Base-by-base conservation (phyloP, 192 early-diverging fungal genomes). In the Coemansia sp. region DNA sequence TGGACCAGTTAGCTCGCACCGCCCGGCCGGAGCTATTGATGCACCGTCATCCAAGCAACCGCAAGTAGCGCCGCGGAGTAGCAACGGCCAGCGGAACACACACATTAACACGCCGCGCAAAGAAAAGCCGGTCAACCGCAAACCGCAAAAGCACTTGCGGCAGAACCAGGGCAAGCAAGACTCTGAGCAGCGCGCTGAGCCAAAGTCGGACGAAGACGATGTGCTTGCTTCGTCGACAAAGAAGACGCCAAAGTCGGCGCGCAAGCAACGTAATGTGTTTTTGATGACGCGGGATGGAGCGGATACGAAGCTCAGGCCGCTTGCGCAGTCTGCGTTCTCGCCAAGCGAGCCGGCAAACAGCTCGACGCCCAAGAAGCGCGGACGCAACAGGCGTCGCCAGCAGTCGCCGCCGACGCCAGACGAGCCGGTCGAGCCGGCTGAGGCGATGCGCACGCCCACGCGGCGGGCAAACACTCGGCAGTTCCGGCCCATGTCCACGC, bases 351-450 rank as follows among this genome's bases (percentile, higher is more conserved):
- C 12, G 51, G 14, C 21, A 45, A 22, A 19, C 21, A 21, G 21
- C 53, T 14, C 56, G 26, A 38, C 68, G n/a, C 47, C 68, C 22
- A 21, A 14, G 17, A 19, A 10, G 59, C 54, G 51, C 45, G 21
- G 21, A 25, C 63, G 63, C 54, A 72, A 62, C 31, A 47, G 72
- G 3, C 65, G 72, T n/a, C 72, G 62, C 5, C 65, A 74, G 38
- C 52, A 38, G 21, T 54, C 57, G 27, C 62, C 68, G 2, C 39
- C 62, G 6, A 31, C 29, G 29, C 29, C 29, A 6, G 43, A 41
- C 55, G 38, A 48, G 29, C 62, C 45, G 63, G 57, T 10, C 10
- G 17, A 60, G 62, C 50, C 49, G 60, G 29, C 8, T 6, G 29
- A 31, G 29, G 29, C 6, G 29, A 31, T 31, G 29, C 69, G 62